These are phyloP conservation scores for Euphorbia peplus DNA, from an alignment of 345 rosid genomes.

Conservation along the genomic window DNA sequence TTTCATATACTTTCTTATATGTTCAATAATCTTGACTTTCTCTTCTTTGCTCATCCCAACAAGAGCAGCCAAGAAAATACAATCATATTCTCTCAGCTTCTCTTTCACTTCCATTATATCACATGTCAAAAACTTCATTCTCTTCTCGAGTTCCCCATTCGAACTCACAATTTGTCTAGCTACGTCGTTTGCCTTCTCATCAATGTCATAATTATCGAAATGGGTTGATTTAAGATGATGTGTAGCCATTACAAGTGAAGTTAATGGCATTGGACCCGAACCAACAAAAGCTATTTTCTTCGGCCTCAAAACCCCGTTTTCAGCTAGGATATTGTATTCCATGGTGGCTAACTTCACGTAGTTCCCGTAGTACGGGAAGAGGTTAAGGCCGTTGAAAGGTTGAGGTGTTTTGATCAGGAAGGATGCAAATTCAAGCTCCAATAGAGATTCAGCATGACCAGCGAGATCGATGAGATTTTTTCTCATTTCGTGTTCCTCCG, in stretches of 20 bases:
- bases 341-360: conserved; percentile 35
- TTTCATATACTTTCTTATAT: conserved; percentile 34
- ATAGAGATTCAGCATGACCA: conserved; percentile 37
- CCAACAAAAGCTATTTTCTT: conserved; percentile 40
- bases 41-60: conserved; percentile 39
- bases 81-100: conserved; percentile 34
- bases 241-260: conserved; percentile 38
- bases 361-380: conserved; percentile 38
- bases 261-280: conserved; percentile 47
- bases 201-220: conserved; percentile 39
- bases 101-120: conserved; percentile 36
- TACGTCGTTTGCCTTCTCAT: conserved; percentile 29
- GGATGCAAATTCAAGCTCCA: conserved; percentile 39
- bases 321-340: conserved; percentile 25
- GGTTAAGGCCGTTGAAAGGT: conserved; percentile 29
- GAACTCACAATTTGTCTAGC: conserved; percentile 28
- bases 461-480: conserved; percentile 27
- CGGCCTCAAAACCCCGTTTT: conserved; percentile 26
- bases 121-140: conserved; percentile 32
- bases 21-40: conserved; percentile 30
- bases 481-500: conserved; percentile 24
- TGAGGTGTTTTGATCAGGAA: conserved; percentile 22
- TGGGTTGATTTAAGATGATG: conserved; percentile 29
- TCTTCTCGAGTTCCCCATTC: conserved; percentile 26
- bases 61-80: conserved; percentile 41